phyloP scores from a whole-genome alignment of 139 green algal species.

The Micractinium sp. region DNA sequence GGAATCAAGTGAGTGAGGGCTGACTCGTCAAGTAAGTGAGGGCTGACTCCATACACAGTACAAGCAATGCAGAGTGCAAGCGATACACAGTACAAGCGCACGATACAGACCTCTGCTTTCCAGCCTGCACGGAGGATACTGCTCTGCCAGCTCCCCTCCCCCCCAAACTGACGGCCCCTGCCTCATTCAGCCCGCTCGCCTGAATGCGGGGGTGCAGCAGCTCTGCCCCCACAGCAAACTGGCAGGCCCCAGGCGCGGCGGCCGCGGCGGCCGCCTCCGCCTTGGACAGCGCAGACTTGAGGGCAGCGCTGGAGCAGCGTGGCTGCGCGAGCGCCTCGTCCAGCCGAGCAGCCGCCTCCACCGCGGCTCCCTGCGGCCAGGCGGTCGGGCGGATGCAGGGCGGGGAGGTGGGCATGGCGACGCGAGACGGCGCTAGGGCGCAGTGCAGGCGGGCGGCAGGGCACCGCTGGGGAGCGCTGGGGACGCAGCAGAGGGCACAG shows the following conservation, averaged over 20 bases:
- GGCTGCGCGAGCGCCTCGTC: constrained; percentile 56
- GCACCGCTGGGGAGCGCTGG: no score
- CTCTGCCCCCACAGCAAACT: constrained; percentile 44
- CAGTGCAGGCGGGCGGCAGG: background rate
- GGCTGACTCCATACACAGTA: no score
- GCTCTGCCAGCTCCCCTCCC: no score
- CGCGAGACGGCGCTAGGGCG: no score
- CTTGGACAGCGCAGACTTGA: constrained; percentile 60
- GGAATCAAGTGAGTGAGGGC: no score
- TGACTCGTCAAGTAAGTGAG: no score
- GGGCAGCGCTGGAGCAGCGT: constrained; percentile 42
- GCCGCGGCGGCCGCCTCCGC: constrained; percentile 61
- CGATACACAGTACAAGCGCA: no score
- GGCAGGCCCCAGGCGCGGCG: constrained; percentile 28
- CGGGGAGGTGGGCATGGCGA: background rate
- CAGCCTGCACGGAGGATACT: no score
- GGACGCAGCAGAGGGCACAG: no score
- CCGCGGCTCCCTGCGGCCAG: constrained; percentile 54
- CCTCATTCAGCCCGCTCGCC: background rate
- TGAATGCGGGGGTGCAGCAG: constrained; percentile 42
- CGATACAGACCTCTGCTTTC: no score
- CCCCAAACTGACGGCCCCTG: no score
- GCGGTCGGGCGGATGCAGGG: background rate
- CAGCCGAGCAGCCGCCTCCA: constrained; percentile 64
- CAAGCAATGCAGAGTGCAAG: no score